Evolutionary conservation across 805 yeast species (phyloP), one percentile per base, ranked within the genome.

Genomic region (Starmerella potacharoeniae): DNA sequence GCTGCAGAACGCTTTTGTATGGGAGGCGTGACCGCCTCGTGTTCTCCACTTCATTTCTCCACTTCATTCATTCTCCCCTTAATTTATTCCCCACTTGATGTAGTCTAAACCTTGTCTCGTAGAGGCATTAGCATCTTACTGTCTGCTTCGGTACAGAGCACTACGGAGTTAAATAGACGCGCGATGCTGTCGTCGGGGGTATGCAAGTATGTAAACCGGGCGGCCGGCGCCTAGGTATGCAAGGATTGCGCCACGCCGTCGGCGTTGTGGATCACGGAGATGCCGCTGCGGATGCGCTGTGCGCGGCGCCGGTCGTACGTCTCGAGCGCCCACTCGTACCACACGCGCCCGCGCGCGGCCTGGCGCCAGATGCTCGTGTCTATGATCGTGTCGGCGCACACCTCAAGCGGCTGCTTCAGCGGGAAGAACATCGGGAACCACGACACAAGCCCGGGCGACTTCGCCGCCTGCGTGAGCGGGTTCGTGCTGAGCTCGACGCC

Each of bases 371-470:
- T 62, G 37, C 75, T 73, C 0, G 82, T 65, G 40, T 77, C 78
- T 4, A 83, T 59, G 55, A 78, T 84, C 9, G 79, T 75, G 55
- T 77, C 79, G 56, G 80, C 83, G 4, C 77, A 68, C 3, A 79
- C 64, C 36, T 73, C 71, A 13, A 81, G 57, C 1, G 86, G 85
- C 14, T 71, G 71, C 36, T 73, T 73, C 16, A 84, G 59, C 0
- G 89, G 89, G 63, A 84, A 78, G 66, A 77, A 77, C 14, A 79
- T 64, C 1, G 90, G 89, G 53, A 84, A 77, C 90, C 90, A 84
- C 0, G 87, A 81, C 14, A 72, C 68, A 62, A 82, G 62, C 54
- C 74, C 75, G 2, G 71, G 63, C 2, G 84, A 74, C 13, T 63
- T 64, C 8, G 53, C 50, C 34, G 62, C 58, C 50, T 52, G 64